These are phyloP conservation scores for Alternaria metachromatica DNA, from an alignment of 2,329 filamentous ascomycete genomes.

Conservation along the genomic window DNA sequence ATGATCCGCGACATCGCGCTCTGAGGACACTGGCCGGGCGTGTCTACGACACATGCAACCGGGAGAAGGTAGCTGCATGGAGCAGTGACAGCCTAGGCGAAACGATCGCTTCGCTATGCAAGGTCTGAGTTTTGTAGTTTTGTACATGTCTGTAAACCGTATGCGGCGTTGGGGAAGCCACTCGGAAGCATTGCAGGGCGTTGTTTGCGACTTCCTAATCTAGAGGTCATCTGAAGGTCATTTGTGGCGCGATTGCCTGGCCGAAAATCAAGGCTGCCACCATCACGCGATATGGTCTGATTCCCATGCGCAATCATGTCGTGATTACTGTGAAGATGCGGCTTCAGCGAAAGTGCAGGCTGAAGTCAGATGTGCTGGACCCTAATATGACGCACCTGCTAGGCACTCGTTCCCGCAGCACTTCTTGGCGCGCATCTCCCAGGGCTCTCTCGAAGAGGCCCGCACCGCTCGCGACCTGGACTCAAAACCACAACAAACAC, in stretches of 20 bases:
- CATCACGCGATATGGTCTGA: constrained; percentile 1
- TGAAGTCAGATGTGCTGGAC: constrained; percentile 10
- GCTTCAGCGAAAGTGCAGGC: background rate
- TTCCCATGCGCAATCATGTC: background rate
- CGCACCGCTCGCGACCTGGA: constrained; percentile 19
- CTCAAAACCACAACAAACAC: constrained; percentile 32
- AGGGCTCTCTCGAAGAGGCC: constrained; percentile 9
- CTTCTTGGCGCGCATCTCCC: constrained; percentile 4
- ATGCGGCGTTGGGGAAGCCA: constrained; percentile 3
- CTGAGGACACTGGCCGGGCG: constrained; percentile 63
- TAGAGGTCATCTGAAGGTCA: background rate
- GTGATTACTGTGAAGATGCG: background rate
- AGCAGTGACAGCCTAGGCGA: constrained; percentile 54
- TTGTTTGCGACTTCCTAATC: constrained; percentile 6
- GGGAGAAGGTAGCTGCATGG: constrained; percentile 70
- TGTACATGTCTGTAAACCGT: background rate
- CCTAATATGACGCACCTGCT: constrained; percentile 20
- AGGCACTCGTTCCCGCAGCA: constrained; percentile 6
- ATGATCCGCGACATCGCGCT: constrained; percentile 58
- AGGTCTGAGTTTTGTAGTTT: constrained; percentile 10
- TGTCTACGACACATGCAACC: constrained; percentile 71
- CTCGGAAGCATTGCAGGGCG: constrained; percentile 15
- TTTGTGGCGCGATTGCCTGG: constrained; percentile 5
- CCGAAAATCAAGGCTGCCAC: background rate
- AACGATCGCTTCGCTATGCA: constrained; percentile 14